phyloP scores from a whole-genome alignment of 257 asterid species.

The Ajuga chamaepitys region DNA sequence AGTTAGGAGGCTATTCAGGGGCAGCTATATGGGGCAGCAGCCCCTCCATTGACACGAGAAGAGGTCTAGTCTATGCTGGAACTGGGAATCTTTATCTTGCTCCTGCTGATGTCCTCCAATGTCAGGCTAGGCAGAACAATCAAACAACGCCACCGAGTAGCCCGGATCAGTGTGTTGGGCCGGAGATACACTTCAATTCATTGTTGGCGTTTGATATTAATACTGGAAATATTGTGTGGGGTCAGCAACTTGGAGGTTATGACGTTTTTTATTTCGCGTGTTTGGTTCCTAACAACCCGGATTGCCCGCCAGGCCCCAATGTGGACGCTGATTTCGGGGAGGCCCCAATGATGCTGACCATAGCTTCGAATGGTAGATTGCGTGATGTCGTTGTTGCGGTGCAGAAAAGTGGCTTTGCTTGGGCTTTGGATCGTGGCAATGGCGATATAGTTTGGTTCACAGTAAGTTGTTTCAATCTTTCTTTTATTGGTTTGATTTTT shows the following conservation, averaged over 20 bases:
- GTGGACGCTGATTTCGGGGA: slow-evolving; percentile 81
- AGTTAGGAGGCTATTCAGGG: slow-evolving; percentile 49
- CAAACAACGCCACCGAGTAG: slow-evolving; percentile 35
- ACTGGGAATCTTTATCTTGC: slow-evolving; percentile 67
- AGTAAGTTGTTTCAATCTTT: slow-evolving; percentile 18
- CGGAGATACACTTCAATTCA: slow-evolving; percentile 55
- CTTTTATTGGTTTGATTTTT: too few relatives aligned
- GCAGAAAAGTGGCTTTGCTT: slow-evolving; percentile 70
- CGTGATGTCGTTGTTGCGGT: slow-evolving; percentile 63
- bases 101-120: slow-evolving; percentile 41
- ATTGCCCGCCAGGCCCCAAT: slow-evolving; percentile 70
- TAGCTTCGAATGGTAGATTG: slow-evolving; percentile 18
- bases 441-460: slow-evolving; percentile 48
- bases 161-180: slow-evolving; percentile 44
- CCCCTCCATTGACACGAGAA: slow-evolving; percentile 46
- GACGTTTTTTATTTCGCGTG: slow-evolving; percentile 60
- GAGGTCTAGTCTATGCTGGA: slow-evolving; percentile 41
- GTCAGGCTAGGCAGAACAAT: slow-evolving; percentile 51
- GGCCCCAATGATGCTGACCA: slow-evolving; percentile 62
- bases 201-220: slow-evolving; percentile 42
- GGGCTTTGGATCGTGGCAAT: slow-evolving; percentile 54
- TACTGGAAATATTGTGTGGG: slow-evolving; percentile 53
- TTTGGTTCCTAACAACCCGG: slow-evolving; percentile 52
- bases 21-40: slow-evolving; percentile 83
- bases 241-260: slow-evolving; percentile 45